A percentile compares a stretch with the other conserved stretches of the same genome.
phyloP scores from a whole-genome alignment of 495 filamentous ascomycete species.

The Hyaloscypha hepaticicola region DNA sequence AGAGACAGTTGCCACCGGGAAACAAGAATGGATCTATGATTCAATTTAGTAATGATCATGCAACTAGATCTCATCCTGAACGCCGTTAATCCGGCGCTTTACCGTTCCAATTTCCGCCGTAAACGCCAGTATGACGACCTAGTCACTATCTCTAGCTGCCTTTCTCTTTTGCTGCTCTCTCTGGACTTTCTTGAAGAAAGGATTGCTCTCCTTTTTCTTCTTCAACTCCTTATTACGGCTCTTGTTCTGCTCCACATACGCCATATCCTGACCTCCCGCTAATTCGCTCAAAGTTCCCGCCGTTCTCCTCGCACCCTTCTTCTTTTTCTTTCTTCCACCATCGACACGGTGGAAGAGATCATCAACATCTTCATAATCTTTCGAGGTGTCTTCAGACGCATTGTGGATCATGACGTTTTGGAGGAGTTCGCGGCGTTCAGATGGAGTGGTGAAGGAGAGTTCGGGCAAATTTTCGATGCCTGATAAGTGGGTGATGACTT shows the following conservation, averaged over 20 bases:
- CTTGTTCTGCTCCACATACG: slow-evolving; percentile 85
- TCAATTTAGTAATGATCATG: not conserved
- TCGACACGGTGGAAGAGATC: slow-evolving; percentile 72
- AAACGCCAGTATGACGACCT: not conserved
- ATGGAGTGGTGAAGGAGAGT: slow-evolving; percentile 75
- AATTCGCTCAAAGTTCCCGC: slow-evolving; percentile 84
- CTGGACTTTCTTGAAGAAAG: slow-evolving; percentile 77
- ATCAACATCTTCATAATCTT: slow-evolving; percentile 81
- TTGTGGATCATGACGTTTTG: slow-evolving; percentile 84
- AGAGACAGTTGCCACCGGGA: not conserved
- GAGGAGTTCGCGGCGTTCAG: slow-evolving; percentile 84
- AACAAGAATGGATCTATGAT: not conserved
- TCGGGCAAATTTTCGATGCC: slow-evolving; percentile 83
- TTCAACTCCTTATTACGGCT: slow-evolving; percentile 77
- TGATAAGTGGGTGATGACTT: slow-evolving; percentile 94
- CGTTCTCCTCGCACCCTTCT: slow-evolving; percentile 66
- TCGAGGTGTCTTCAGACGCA: slow-evolving; percentile 51
- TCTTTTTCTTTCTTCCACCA: slow-evolving; percentile 45
- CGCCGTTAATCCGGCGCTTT: not conserved
- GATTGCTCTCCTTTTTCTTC: slow-evolving; percentile 55
- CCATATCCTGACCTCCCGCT: slow-evolving; percentile 92
- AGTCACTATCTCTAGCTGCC: slow-evolving; percentile 12
- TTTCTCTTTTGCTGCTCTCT: slow-evolving; percentile 63
- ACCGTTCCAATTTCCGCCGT: not conserved
- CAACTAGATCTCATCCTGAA: not conserved